Conservation (phyloP, 169 alveolate genomes). For the Pseudocohnilembus persalinus region DNA sequence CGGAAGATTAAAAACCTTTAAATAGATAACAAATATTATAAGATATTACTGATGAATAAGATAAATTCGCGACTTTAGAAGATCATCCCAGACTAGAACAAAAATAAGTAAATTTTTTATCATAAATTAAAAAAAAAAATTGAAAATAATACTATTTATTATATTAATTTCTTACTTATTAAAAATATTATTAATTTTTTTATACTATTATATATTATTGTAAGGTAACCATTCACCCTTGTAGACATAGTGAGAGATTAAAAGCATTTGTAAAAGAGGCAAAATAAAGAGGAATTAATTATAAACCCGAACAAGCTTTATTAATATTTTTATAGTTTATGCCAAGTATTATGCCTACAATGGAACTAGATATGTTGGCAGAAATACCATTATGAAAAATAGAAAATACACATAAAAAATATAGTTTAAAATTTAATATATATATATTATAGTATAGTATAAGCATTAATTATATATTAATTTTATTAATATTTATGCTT, state of each 20-base stretch:
- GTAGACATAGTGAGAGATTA: conserved; percentile 38
- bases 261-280: conserved; percentile 43
- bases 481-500: too few species aligned
- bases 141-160: neutral
- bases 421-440: too few species aligned
- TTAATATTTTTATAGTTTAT: conserved; percentile 40
- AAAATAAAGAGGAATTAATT: conserved; percentile 30
- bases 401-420: too few species aligned
- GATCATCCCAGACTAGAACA: conserved; percentile 39
- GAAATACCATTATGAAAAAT: conserved; percentile 30
- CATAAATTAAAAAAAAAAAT: too few species aligned
- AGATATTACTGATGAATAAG: conserved; percentile 40
- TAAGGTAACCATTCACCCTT: conserved; percentile 47
- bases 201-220: too few species aligned
- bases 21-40: conserved; percentile 34
- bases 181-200: neutral
- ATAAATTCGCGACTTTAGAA: conserved; percentile 44
- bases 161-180: too few species aligned
- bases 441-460: too few species aligned
- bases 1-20: conserved; percentile 31
- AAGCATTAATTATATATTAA: too few species aligned
- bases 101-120: conserved; percentile 17
- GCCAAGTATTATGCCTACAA: conserved; percentile 43
- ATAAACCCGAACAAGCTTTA: conserved; percentile 36
- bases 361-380: conserved; percentile 19